These are phyloP conservation scores for Phaeoacremonium minimum DNA, from an alignment of 2,329 filamentous ascomycete genomes.

Conservation along the genomic window DNA sequence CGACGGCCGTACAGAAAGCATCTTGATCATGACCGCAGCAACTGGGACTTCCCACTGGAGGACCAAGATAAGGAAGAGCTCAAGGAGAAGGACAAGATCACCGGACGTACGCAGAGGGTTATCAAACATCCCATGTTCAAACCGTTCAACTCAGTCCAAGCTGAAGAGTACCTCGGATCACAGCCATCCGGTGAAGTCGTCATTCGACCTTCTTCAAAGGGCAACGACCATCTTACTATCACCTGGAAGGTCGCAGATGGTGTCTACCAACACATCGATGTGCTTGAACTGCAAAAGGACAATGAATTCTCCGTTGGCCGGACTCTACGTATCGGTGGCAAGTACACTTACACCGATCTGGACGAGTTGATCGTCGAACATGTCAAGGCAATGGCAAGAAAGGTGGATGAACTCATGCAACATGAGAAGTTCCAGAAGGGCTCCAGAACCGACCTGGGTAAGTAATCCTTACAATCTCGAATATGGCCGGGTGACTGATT, in stretches of 20 bases:
- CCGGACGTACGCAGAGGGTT: slow-evolving; percentile 84
- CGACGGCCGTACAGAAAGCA: slow-evolving; percentile 66
- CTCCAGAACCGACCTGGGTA: slow-evolving; percentile 79
- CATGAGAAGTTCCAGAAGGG: slow-evolving; percentile 91
- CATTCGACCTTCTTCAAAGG: slow-evolving; percentile 92
- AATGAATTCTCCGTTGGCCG: slow-evolving; percentile 93
- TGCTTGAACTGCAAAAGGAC: slow-evolving; percentile 93
- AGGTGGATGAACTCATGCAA: slow-evolving; percentile 92
- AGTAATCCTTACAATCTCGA: slow-evolving; percentile 28
- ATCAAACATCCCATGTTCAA: slow-evolving; percentile 98
- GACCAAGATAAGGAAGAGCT: slow-evolving; percentile 76
- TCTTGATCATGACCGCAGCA: slow-evolving; percentile 68
- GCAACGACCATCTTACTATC: slow-evolving; percentile 88
- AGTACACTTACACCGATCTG: slow-evolving; percentile 90
- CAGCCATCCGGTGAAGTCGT: slow-evolving; percentile 86
- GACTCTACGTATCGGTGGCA: slow-evolving; percentile 78
- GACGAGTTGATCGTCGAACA: slow-evolving; percentile 97
- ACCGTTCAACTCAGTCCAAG: slow-evolving; percentile 86
- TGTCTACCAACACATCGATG: slow-evolving; percentile 97
- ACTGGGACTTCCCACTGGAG: slow-evolving; percentile 86
- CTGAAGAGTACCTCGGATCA: slow-evolving; percentile 87
- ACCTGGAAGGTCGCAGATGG: slow-evolving; percentile 98
- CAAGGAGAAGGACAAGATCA: slow-evolving; percentile 79
- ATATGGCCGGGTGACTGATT: slow-evolving; percentile 12
- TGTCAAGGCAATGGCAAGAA: slow-evolving; percentile 95